A percentile compares a stretch with the other conserved stretches of the same genome.
Evolutionary conservation across 352 stramenopile genomes (phyloP).

Genomic region (Phytophthora tubulina): DNA sequence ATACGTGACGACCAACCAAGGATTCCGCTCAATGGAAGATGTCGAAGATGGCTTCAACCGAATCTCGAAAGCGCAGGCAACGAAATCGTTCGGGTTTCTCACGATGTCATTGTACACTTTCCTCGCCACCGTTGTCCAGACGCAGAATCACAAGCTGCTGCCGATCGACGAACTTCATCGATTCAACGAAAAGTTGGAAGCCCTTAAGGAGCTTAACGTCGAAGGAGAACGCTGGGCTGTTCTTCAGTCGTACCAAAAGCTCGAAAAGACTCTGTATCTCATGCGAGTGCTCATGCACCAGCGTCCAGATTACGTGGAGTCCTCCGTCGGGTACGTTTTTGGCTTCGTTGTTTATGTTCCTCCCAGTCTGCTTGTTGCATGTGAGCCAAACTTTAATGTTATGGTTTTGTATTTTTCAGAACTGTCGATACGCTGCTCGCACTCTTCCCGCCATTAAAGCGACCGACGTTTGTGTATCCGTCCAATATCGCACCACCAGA

Average conservation of each 20-base stretch:
- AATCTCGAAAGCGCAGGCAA: slow-evolving; percentile 13
- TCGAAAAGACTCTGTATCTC: slow-evolving; percentile 29
- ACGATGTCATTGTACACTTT: slow-evolving; percentile 17
- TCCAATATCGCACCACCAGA: neutral
- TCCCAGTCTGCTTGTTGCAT: no score
- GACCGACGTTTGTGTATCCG: slow-evolving; percentile 9
- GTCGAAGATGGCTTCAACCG: slow-evolving; percentile 22
- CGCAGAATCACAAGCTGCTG: slow-evolving; percentile 7
- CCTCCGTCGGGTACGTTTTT: slow-evolving; percentile 15
- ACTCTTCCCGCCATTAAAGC: slow-evolving; percentile 19
- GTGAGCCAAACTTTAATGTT: neutral
- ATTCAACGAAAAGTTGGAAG: slow-evolving; percentile 22
- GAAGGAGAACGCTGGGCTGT: slow-evolving; percentile 15
- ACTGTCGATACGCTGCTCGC: slow-evolving; percentile 10
- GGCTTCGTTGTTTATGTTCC: neutral
- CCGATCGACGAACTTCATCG: slow-evolving; percentile 7
- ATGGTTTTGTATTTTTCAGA: slow-evolving; percentile 2
- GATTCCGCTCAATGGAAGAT: slow-evolving; percentile 18
- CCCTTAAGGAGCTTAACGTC: slow-evolving; percentile 10
- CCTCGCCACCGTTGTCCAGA: slow-evolving; percentile 12
- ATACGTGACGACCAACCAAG: slow-evolving; percentile 6
- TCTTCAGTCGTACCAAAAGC: slow-evolving; percentile 21
- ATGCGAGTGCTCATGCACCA: slow-evolving; percentile 28
- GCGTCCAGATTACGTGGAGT: slow-evolving; percentile 21
- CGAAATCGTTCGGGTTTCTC: slow-evolving; percentile 19